Evolutionary conservation across 208 protist genomes (phyloP), one percentile per base, ranked within the genome.

Genomic region (Acanthamoeba triangularis): DNA sequence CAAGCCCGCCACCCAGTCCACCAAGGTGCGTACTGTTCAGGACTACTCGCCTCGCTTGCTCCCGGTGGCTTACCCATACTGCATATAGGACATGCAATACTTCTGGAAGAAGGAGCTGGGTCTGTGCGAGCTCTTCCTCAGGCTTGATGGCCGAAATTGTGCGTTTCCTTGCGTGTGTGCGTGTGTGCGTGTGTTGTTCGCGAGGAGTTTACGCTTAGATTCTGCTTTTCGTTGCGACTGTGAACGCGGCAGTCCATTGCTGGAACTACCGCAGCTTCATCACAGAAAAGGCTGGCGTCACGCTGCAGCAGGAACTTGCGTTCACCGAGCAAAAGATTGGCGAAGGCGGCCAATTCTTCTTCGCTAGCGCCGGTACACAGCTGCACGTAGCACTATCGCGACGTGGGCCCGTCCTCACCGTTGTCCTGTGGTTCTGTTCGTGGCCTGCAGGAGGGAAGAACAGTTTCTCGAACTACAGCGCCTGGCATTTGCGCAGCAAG

Each of bases 221-320:
- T 41, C 37, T 41, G 37, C 37, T 41, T 41, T 41, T 41, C 3
- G 37, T 41, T 41, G 37, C 37, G 37, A 41, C 3, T 41, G 37
- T 41, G 37, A 41, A 41, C 37, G 3, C 37, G 3, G 49, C 56
- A 91, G 84, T 91, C 84, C 84, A 91, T n/a, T 91, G 84, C 37
- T 91, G 84, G 84, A 91, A 91, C 35, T 91, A 91, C 30, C 84
- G 84, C 7, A 91, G 84, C 35, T 91, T 72, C 84, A 69, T 91
- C 25, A 28, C 59, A 1, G 84, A 69, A 6, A 63, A 91, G 56
- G 84, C 84, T 30, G 56, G 59, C 49, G 16, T 69, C 35, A 72
- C 84, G 23, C 35, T 72, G 30, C n/a, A 91, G 28, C 56, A 91
- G 33, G 84, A 91, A 49, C 84, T 91, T 1, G 52, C 23, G 10